Evolutionary conservation across 345 rosid species (phyloP), one percentile per base, ranked within the genome.

Genomic region (Populus nigra): DNA sequence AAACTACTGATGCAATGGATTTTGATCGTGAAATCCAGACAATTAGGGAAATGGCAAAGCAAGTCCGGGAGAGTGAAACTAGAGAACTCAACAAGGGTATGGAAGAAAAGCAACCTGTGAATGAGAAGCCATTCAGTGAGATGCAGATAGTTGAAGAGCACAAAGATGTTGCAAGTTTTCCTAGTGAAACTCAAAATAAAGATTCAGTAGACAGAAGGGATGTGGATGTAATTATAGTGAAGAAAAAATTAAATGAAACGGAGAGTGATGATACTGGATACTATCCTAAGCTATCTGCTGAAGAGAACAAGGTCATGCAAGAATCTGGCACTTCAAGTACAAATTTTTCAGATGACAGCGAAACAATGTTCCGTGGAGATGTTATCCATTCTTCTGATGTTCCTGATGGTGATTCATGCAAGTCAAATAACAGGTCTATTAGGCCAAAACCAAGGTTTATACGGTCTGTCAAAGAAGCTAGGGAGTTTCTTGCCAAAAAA

Each of bases 401-500:
- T 79, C 73, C 75, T 75, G 78, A 62, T 71, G 75, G 77, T 65
- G 68, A 84, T 72, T 74, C 81, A 35, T 50, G 68, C 72, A 33
- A 38, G 63, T 33, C 66, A 27, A 75, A 77, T 68, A 81, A 78
- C 65, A 76, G 71, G 76, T 77, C 79, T 69, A 33, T 65, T 77
- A 82, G 80, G 74, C 79, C 6, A 38, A 91, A 82, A 83, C 85
- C 89, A 72, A 86, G 86, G 87, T 77, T 93, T 70, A 94, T 94
- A 82, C 84, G 77, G 62, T 91, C 97, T n/a, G 97, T 92, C 50
- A 84, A 89, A 89, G 97, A 90, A 83, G 97, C 98, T 65, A 91
- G 86, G 82, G 91, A 89, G 78, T 90, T 88, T 79, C 97, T 94
- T 80, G 89, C 92, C 31, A 75, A 68, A 63, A 89, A 75, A 82